A percentile compares a stretch with the other conserved stretches of the same genome.
These are phyloP conservation scores for Oryza glaberrima DNA, from an alignment of 176 grass and related monocot species.

Conservation along the genomic window DNA sequence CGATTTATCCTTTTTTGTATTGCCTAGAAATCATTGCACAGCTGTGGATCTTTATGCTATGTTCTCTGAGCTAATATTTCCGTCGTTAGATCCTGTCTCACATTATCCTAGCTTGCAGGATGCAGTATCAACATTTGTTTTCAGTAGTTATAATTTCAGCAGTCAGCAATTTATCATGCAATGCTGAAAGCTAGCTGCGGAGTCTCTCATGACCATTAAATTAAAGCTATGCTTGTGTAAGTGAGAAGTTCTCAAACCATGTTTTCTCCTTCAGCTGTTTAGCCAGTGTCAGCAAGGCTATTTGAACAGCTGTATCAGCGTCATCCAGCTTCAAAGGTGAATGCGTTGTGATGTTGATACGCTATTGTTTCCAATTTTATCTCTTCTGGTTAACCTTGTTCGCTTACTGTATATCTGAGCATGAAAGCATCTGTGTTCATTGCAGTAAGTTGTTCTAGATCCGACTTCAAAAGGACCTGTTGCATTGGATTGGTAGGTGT, in stretches of 20 bases:
- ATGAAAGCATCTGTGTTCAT: not conserved
- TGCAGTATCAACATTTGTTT: not conserved
- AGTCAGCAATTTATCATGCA: not conserved
- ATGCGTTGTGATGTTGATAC: not conserved
- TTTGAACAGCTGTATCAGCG: not conserved
- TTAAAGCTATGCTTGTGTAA: not conserved
- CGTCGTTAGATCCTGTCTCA: not conserved
- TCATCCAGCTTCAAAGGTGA: not conserved
- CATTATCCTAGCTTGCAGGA: not conserved
- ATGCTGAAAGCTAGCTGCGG: not conserved
- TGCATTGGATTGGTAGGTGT: not conserved
- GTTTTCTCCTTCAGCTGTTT: constrained; percentile 5
- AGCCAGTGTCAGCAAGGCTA: not conserved
- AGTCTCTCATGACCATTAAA: not conserved
- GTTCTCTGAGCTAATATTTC: constrained; percentile 17
- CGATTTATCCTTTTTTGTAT: constrained; percentile 39
- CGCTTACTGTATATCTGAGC: too few species aligned
- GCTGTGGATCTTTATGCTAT: constrained; percentile 47
- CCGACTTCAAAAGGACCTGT: not conserved
- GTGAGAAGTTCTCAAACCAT: not conserved
- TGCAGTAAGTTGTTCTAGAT: not conserved
- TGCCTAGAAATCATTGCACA: constrained; percentile 41
- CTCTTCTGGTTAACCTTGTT: not conserved
- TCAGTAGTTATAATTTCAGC: constrained; percentile 11
- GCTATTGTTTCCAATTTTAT: not conserved